Evolutionary conservation across 2,329 filamentous ascomycete genomes (phyloP).

Genomic region (Pezicula radicicola): DNA sequence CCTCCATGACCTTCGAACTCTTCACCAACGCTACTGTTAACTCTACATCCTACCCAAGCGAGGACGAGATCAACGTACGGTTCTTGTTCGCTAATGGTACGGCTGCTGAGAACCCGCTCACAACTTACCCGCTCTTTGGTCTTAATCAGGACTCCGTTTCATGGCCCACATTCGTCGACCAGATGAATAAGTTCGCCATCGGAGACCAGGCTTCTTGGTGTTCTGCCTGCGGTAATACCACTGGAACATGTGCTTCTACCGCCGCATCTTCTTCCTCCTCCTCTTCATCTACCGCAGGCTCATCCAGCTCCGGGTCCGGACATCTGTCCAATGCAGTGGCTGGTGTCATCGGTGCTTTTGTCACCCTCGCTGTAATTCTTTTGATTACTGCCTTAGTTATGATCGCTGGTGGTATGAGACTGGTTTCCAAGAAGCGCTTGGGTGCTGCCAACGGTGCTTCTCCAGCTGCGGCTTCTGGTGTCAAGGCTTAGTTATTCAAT

Average conservation of each 20-base stretch:
- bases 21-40: slow-evolving; percentile 50
- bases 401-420: slow-evolving; percentile 51
- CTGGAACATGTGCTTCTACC: slow-evolving; percentile 58
- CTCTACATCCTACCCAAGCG: slow-evolving; percentile 42
- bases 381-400: slow-evolving; percentile 51
- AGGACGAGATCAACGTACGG: slow-evolving; percentile 51
- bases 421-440: slow-evolving; percentile 52
- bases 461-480: slow-evolving; percentile 17
- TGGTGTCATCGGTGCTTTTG: slow-evolving; percentile 74
- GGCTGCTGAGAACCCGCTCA: slow-evolving; percentile 37
- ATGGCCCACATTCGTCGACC: slow-evolving; percentile 65
- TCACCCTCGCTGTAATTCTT: slow-evolving; percentile 62
- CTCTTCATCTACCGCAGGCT: slow-evolving; percentile 20
- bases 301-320: slow-evolving; percentile 16
- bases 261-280: slow-evolving; percentile 25
- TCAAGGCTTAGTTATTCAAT: slow-evolving; percentile 10
- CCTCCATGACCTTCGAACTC: slow-evolving; percentile 76
- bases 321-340: slow-evolving; percentile 69
- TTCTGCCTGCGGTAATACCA: slow-evolving; percentile 67
- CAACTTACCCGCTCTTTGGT: slow-evolving; percentile 57
- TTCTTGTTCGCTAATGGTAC: slow-evolving; percentile 62
- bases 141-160: slow-evolving; percentile 50
- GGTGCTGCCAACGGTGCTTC: slow-evolving; percentile 10
- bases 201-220: slow-evolving; percentile 70
- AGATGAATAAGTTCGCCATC: slow-evolving; percentile 66